Conservation (phyloP, 108 stramenopile genomes). For the Skeletonema grethae region DNA sequence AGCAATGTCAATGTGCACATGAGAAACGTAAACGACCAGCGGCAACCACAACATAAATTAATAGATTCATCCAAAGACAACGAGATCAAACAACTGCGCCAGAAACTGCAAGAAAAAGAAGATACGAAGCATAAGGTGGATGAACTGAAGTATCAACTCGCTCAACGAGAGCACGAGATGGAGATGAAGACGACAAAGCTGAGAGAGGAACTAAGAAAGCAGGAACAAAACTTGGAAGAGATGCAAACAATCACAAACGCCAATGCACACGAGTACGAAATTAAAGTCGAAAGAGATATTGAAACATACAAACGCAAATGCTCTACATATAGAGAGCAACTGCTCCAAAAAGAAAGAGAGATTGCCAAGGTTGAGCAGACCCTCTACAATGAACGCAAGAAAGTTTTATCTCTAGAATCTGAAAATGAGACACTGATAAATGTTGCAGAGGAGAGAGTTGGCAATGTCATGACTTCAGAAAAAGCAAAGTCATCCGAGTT, state of each 20-base stretch:
- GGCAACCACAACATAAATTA: not conserved
- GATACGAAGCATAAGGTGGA: constrained; percentile 8
- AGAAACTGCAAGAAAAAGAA: constrained; percentile 7
- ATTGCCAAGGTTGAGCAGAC: constrained; percentile 23
- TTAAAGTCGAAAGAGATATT: constrained; percentile 26
- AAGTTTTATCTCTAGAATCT: constrained; percentile 30
- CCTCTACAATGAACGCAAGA: constrained; percentile 29
- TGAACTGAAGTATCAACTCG: constrained; percentile 7
- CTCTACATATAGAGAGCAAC: constrained; percentile 25
- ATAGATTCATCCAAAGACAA: constrained; percentile 3
- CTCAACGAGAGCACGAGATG: constrained; percentile 19
- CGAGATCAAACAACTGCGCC: constrained; percentile 8
- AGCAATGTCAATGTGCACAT: not conserved
- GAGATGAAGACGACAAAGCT: constrained; percentile 11
- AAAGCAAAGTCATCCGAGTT: constrained; percentile 25
- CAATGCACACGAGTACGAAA: constrained; percentile 3
- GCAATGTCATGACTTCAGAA: constrained; percentile 16
- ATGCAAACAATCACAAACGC: constrained; percentile 4
- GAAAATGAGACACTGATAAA: constrained; percentile 40
- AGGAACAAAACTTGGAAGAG: constrained; percentile 8
- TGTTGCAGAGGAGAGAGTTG: constrained; percentile 33
- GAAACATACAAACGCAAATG: constrained; percentile 44
- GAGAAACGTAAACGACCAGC: too few relatives aligned
- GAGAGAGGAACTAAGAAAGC: constrained; percentile 26
- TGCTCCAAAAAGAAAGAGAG: constrained; percentile 34